phyloP scores from a whole-genome alignment of 2,329 filamentous ascomycete species.

The Sarocladium strictum region DNA sequence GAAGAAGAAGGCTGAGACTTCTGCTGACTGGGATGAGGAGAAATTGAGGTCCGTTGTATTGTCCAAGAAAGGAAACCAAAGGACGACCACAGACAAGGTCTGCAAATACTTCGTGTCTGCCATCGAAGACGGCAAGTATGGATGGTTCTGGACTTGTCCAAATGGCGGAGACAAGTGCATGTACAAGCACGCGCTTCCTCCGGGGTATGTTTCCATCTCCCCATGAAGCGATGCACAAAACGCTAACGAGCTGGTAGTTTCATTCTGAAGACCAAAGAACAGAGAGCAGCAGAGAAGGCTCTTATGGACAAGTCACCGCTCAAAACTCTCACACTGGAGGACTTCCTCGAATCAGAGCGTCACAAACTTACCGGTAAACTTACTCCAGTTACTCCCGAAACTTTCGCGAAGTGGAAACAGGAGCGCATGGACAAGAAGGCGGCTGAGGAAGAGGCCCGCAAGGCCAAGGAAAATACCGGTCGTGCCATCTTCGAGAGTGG shows the following conservation, averaged over 20 bases:
- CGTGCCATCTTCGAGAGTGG: constrained; percentile 94
- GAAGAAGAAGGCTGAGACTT: constrained; percentile 83
- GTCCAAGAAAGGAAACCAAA: constrained; percentile 96
- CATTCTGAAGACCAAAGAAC: constrained; percentile 95
- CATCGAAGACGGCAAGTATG: constrained; percentile 97
- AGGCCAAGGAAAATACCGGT: constrained; percentile 92
- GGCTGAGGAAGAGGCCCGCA: constrained; percentile 82
- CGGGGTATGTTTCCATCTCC: constrained; percentile 60
- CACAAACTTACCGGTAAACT: constrained; percentile 89
- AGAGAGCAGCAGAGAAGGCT: constrained; percentile 91
- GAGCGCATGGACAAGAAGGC: constrained; percentile 91
- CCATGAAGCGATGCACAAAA: not conserved
- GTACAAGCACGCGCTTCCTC: constrained; percentile 93
- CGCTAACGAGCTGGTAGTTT: constrained; percentile 54
- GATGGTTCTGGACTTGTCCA: constrained; percentile 98
- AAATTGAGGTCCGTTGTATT: constrained; percentile 85
- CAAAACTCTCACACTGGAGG: constrained; percentile 90
- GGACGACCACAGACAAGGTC: constrained; percentile 93
- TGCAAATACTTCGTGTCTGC: constrained; percentile 98
- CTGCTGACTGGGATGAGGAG: constrained; percentile 96
- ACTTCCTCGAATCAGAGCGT: constrained; percentile 93
- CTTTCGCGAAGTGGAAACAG: constrained; percentile 96
- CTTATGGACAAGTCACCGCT: constrained; percentile 92
- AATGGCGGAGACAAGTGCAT: constrained; percentile 97
- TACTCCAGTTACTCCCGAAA: constrained; percentile 88